Evolutionary conservation across 1,284 basidiomycete genomes (phyloP).

Genomic region (Sutorius eximius): DNA sequence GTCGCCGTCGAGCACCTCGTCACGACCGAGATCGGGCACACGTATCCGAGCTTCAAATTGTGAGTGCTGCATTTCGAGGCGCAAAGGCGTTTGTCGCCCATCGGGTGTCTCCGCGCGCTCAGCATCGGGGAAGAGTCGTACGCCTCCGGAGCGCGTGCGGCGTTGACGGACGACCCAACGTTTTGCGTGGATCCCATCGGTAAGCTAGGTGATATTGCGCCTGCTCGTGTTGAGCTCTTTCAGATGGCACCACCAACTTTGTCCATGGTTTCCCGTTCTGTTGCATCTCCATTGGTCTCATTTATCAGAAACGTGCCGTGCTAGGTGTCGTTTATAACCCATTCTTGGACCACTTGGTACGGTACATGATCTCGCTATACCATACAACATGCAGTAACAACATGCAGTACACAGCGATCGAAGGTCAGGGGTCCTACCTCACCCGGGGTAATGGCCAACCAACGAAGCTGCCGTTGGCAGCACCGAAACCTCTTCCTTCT

Average conservation of each 20-base stretch:
- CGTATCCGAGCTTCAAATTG: conserved; percentile 83
- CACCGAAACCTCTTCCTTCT: conserved; percentile 66
- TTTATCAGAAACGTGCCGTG: conserved; percentile 77
- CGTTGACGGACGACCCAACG: conserved; percentile 83
- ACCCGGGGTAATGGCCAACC: conserved; percentile 49
- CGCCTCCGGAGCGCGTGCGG: conserved; percentile 69
- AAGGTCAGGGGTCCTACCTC: conserved; percentile 80
- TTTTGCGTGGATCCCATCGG: conserved; percentile 91
- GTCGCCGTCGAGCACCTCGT: conserved; percentile 89
- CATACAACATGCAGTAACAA: conserved; percentile 1
- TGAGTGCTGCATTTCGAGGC: conserved; percentile 42
- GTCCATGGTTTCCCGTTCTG: conserved; percentile 90
- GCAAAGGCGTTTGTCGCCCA: background rate
- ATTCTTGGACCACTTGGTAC: conserved; percentile 77
- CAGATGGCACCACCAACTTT: conserved; percentile 93
- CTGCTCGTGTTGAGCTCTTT: background rate
- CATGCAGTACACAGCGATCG: conserved; percentile 72
- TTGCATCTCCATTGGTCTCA: conserved; percentile 89
- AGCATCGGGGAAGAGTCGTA: conserved; percentile 94
- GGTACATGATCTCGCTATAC: conserved; percentile 38
- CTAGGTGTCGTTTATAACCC: conserved; percentile 93
- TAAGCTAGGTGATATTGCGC: conserved; percentile 21
- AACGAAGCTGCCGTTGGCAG: conserved; percentile 67
- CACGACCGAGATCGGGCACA: conserved; percentile 60
- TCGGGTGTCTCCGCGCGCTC: background rate